These are phyloP conservation scores for Lecanoromycetidae sp. DNA, from an alignment of 2,329 filamentous ascomycete species.

Conservation along the genomic window DNA sequence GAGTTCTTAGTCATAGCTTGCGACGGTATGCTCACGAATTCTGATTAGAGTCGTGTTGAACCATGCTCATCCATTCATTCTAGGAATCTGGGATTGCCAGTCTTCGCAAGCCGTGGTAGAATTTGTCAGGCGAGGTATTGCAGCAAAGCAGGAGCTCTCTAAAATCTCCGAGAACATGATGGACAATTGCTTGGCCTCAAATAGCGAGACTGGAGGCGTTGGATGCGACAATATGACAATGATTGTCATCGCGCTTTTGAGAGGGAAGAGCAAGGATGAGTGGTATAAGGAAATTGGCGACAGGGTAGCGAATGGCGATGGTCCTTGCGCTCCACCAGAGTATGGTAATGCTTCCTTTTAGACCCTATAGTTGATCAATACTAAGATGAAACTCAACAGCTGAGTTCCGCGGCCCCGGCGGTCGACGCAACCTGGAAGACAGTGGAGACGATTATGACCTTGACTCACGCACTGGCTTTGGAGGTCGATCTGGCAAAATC, in stretches of 20 bases:
- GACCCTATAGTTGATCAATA: slow-evolving; percentile 20
- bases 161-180: slow-evolving; percentile 99
- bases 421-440: slow-evolving; percentile 73
- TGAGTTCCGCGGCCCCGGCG: slow-evolving; percentile 72
- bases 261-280: slow-evolving; percentile 87
- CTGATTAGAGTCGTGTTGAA: not conserved
- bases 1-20: slow-evolving; percentile 91
- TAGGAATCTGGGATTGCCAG: slow-evolving; percentile 99
- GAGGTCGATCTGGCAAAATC: slow-evolving; percentile 66
- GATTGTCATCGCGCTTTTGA: slow-evolving; percentile 75
- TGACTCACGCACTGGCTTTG: slow-evolving; percentile 49
- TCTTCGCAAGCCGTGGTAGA: slow-evolving; percentile 95
- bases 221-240: slow-evolving; percentile 99
- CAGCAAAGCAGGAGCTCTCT: slow-evolving; percentile 85
- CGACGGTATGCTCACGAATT: slow-evolving; percentile 54
- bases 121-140: slow-evolving; percentile 92
- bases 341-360: slow-evolving; percentile 71
- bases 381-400: slow-evolving; percentile 38
- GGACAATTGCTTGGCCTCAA: slow-evolving; percentile 97
- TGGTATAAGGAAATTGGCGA: slow-evolving; percentile 96
- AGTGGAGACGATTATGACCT: slow-evolving; percentile 49
- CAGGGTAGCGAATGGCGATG: slow-evolving; percentile 90
- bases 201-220: slow-evolving; percentile 93
- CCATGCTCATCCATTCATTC: not conserved
- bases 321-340: slow-evolving; percentile 95